phyloP scores from a whole-genome alignment of 305 asterid species.

The Fraxinus sp. region DNA sequence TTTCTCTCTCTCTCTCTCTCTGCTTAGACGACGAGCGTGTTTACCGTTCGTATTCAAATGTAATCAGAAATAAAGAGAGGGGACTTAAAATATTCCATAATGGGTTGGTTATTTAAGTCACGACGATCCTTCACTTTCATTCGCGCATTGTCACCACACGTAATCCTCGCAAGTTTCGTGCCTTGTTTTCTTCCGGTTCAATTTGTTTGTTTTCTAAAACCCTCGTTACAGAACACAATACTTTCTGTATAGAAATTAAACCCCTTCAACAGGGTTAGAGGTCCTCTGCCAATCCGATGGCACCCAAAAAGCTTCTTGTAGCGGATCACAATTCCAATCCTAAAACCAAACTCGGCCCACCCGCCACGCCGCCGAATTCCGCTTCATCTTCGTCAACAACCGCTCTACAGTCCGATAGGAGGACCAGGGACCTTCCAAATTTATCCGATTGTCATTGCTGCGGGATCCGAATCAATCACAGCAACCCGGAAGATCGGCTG shows the following conservation, averaged over 20 bases:
- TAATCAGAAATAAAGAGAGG: neutral
- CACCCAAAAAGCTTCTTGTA: slow-evolving; percentile 33
- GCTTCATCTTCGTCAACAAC: slow-evolving; percentile 44
- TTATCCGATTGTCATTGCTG: slow-evolving; percentile 85
- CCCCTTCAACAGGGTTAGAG: neutral
- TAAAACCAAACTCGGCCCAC: slow-evolving; percentile 9
- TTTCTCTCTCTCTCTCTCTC: neutral
- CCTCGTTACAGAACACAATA: neutral
- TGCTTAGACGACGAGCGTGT: neutral
- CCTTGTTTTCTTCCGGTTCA: neutral
- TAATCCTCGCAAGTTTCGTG: neutral
- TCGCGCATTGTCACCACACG: neutral
- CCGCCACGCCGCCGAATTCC: slow-evolving; percentile 20
- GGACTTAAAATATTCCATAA: neutral
- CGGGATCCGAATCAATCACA: slow-evolving; percentile 46
- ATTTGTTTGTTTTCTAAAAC: neutral
- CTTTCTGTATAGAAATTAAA: slow-evolving; percentile 3
- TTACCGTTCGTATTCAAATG: neutral
- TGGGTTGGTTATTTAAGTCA: neutral
- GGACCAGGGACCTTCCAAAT: slow-evolving; percentile 74
- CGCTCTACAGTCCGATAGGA: slow-evolving; percentile 38
- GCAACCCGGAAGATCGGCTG: slow-evolving; percentile 72
- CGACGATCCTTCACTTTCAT: neutral
- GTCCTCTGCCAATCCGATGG: slow-evolving; percentile 25
- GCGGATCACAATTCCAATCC: slow-evolving; percentile 26